phyloP scores from a whole-genome alignment of 768 basidiomycete genomes.

The Hericium rajendrae region DNA sequence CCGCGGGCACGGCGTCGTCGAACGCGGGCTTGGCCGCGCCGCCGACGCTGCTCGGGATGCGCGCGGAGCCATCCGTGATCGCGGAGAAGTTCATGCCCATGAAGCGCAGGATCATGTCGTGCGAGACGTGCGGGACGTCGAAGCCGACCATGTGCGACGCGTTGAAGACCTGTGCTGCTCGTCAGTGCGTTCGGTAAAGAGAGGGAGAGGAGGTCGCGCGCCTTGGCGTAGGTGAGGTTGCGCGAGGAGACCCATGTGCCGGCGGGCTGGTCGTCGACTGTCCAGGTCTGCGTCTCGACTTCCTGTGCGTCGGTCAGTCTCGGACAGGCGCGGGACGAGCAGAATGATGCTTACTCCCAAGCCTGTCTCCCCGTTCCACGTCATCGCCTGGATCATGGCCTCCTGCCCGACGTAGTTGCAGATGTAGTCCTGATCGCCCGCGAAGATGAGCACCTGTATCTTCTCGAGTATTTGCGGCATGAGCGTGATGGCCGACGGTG shows the following conservation, averaged over 20 bases:
- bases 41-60: slow-evolving; percentile 76
- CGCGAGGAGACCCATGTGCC: slow-evolving; percentile 88
- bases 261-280: slow-evolving; percentile 62
- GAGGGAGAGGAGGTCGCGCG: slow-evolving; percentile 20
- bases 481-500: slow-evolving; percentile 64
- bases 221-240: slow-evolving; percentile 91
- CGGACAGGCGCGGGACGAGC: not conserved
- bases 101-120: slow-evolving; percentile 99
- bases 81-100: slow-evolving; percentile 85
- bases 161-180: slow-evolving; percentile 57
- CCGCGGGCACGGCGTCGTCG: slow-evolving; percentile 31
- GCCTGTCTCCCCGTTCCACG: slow-evolving; percentile 80
- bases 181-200: not conserved
- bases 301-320: slow-evolving; percentile 29
- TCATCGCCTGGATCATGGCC: slow-evolving; percentile 69
- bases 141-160: slow-evolving; percentile 94
- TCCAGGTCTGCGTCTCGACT: slow-evolving; percentile 65
- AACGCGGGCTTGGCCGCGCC: slow-evolving; percentile 55
- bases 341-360: slow-evolving; percentile 55
- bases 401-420: slow-evolving; percentile 95
- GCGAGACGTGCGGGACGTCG: slow-evolving; percentile 79
- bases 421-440: slow-evolving; percentile 92
- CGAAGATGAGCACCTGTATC: slow-evolving; percentile 85
- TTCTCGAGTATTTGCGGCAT: slow-evolving; percentile 70
- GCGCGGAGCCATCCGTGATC: slow-evolving; percentile 71